Conservation (phyloP, 495 filamentous ascomycete genomes). For the Staphylotrichum longicolle region DNA sequence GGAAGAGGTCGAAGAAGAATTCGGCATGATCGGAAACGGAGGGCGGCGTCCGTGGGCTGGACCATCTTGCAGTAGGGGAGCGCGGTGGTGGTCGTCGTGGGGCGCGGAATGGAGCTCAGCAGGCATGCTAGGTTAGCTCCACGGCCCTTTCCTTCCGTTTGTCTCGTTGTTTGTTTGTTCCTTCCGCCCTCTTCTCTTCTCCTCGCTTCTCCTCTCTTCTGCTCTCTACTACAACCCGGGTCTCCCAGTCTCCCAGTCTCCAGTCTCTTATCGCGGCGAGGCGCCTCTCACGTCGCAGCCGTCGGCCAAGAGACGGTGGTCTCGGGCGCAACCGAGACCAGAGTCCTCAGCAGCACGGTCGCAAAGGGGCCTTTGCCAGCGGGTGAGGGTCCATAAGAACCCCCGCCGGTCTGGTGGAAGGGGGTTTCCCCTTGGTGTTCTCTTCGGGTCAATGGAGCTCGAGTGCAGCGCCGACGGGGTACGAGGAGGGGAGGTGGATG, state of each 20-base stretch:
- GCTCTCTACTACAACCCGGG: neutral
- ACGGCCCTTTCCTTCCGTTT: neutral
- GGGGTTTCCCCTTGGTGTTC: constrained; percentile 1
- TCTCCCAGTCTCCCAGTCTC: too few relatives aligned
- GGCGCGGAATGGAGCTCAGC: constrained; percentile 38
- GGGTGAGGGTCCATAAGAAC: constrained; percentile 62
- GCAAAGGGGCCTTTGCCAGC: constrained; percentile 53
- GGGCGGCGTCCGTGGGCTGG: constrained; percentile 31
- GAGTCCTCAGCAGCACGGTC: constrained; percentile 60
- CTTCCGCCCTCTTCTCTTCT: constrained; percentile 9
- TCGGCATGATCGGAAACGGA: constrained; percentile 46
- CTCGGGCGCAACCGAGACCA: constrained; percentile 41
- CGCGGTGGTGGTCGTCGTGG: constrained; percentile 30
- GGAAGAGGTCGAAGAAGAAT: constrained; percentile 15
- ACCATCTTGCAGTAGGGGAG: constrained; percentile 36
- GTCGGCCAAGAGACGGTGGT: constrained; percentile 46
- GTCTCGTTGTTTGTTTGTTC: constrained; percentile 25
- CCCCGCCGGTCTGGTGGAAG: constrained; percentile 24
- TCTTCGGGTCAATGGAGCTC: constrained; percentile 5
- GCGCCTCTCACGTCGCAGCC: constrained; percentile 28
- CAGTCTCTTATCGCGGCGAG: constrained; percentile 30
- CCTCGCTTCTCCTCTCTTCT: constrained; percentile 16
- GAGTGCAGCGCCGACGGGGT: constrained; percentile 1
- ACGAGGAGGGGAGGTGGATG: constrained; percentile 3
- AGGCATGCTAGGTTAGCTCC: constrained; percentile 44